phyloP scores from a whole-genome alignment of 176 grass and related monocot species.

The Avena eriantha region DNA sequence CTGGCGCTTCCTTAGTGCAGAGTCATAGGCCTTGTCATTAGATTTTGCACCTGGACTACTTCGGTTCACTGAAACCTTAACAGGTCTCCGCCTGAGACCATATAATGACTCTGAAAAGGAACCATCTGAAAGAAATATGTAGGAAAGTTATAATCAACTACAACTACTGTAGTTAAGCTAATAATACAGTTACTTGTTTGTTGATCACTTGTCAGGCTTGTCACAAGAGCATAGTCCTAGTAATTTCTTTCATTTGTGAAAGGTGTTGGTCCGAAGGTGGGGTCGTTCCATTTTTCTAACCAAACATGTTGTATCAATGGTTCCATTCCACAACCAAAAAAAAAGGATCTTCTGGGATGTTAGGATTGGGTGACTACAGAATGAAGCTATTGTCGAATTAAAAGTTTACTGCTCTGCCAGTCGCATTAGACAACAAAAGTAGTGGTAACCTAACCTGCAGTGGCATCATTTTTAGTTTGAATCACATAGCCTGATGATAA shows the following conservation, averaged over 20 bases:
- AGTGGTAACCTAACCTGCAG: not conserved
- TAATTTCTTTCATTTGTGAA: conserved; percentile 12
- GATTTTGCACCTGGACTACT: conserved; percentile 54
- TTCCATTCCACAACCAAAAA: not conserved
- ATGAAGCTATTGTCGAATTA: conserved; percentile 4
- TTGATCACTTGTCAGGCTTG: conserved; percentile 16
- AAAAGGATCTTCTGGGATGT: not conserved
- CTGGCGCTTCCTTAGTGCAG: conserved; percentile 80
- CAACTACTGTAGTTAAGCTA: conserved; percentile 5
- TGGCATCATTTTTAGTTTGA: not conserved
- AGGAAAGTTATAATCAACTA: conserved; percentile 4
- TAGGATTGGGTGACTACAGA: not conserved
- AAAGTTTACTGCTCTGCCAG: not conserved
- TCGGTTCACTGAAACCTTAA: conserved; percentile 62
- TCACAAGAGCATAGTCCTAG: not conserved
- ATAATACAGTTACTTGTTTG: conserved; percentile 2
- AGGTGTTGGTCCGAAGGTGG: conserved; percentile 12
- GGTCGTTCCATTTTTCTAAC: conserved; percentile 22
- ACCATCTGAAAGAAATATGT: conserved; percentile 74
- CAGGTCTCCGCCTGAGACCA: conserved; percentile 82
- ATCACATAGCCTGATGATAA: not conserved
- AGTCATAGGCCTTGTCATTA: conserved; percentile 59
- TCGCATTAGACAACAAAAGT: not conserved
- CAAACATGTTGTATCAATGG: conserved; percentile 6
- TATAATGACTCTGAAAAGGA: conserved; percentile 98